These are phyloP conservation scores for Linum trigynum DNA, from an alignment of 345 rosid species.

Conservation along the genomic window DNA sequence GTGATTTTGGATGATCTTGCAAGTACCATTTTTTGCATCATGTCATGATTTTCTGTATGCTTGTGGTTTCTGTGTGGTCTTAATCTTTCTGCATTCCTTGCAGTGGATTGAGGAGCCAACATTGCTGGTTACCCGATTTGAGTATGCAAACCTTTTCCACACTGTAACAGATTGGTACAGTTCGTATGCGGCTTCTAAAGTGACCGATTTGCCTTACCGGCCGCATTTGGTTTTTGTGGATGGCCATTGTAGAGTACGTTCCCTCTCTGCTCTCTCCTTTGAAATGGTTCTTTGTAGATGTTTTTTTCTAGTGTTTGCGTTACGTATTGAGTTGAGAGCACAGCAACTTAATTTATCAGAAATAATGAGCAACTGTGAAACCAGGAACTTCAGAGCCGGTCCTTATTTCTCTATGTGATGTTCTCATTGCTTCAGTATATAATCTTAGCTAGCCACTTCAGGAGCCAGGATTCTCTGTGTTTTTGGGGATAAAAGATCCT, in stretches of 20 bases:
- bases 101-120: constrained; percentile 97
- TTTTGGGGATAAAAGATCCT: neutral
- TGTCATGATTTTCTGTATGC: neutral
- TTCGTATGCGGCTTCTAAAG: constrained; percentile 75
- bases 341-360: neutral
- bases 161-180: constrained; percentile 93
- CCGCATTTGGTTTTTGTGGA: constrained; percentile 79
- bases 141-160: constrained; percentile 91
- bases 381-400: neutral
- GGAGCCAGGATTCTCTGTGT: neutral
- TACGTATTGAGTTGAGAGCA: too few relatives aligned
- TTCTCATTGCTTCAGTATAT: neutral
- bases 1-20: neutral
- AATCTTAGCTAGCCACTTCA: neutral
- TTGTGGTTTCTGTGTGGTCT: neutral
- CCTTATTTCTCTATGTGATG: neutral
- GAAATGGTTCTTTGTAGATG: neutral
- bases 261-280: neutral
- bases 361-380: too few relatives aligned
- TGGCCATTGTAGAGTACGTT: constrained; percentile 68
- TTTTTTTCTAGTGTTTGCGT: too few relatives aligned
- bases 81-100: constrained; percentile 11
- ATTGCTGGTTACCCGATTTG: constrained; percentile 56
- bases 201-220: constrained; percentile 72
- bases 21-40: neutral